Conservation (phyloP, 306 rosid species). For the Psophocarpus tetragonolobus region DNA sequence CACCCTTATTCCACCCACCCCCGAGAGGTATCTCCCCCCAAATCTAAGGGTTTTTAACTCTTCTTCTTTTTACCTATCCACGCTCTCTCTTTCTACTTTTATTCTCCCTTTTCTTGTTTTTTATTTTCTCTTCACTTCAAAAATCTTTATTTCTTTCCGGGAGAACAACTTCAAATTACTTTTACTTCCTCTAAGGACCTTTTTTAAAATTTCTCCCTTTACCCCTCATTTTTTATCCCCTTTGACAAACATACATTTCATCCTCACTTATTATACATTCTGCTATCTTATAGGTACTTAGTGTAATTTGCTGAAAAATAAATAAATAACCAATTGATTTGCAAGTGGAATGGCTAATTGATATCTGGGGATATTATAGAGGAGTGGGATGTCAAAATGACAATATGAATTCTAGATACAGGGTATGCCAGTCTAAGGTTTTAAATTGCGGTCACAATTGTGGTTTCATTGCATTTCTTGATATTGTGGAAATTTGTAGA, state of each 20-base stretch:
- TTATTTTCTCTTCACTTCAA: background rate
- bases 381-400: background rate
- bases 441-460: background rate
- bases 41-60: background rate
- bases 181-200: background rate
- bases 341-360: background rate
- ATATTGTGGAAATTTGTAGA: background rate
- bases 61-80: background rate
- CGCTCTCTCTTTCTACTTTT: background rate
- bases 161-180: background rate
- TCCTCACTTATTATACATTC: too few species aligned
- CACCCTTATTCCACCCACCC: slow-evolving; percentile 92
- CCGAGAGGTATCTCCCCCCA: slow-evolving; percentile 63
- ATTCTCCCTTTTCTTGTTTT: too few species aligned
- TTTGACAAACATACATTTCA: too few species aligned
- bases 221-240: background rate
- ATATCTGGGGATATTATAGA: background rate
- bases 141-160: background rate
- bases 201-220: too few species aligned
- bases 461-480: background rate
- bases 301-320: background rate
- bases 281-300: too few species aligned
- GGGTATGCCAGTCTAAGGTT: background rate
- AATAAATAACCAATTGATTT: background rate
- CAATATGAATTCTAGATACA: slow-evolving; percentile 14